These are phyloP conservation scores for Alternaria sp. DNA, from an alignment of 2,329 filamentous ascomycete species.

Conservation along the genomic window DNA sequence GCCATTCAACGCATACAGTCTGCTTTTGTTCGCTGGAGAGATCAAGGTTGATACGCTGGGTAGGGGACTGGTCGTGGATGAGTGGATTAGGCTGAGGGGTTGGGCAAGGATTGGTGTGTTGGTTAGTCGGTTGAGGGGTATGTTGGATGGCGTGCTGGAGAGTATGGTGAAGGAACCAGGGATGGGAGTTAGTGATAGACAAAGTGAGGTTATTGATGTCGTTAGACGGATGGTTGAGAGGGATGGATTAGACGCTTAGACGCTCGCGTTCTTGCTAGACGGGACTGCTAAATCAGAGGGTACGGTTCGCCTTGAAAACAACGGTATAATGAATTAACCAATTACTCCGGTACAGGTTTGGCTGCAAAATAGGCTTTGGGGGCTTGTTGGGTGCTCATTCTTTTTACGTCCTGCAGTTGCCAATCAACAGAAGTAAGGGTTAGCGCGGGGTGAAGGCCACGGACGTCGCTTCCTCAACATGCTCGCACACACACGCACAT, in stretches of 20 bases:
- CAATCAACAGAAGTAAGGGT: not conserved
- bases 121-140: conserved; percentile 78
- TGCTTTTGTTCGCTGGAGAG: conserved; percentile 85
- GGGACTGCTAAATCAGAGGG: not conserved
- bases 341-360: not conserved
- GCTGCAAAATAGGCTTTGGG: not conserved
- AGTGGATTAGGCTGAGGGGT: conserved; percentile 83
- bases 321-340: too few relatives aligned
- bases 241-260: conserved; percentile 74
- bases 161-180: conserved; percentile 79
- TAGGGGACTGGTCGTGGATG: conserved; percentile 86
- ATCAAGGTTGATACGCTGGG: conserved; percentile 88
- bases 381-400: not conserved
- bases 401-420: not conserved
- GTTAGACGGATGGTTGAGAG: conserved; percentile 85
- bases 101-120: conserved; percentile 96
- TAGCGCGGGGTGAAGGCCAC: not conserved
- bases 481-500: too few relatives aligned
- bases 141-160: conserved; percentile 86
- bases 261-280: not conserved
- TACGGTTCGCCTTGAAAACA: too few relatives aligned
- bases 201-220: conserved; percentile 71
- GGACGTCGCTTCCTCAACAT: not conserved
- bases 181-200: conserved; percentile 56
- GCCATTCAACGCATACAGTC: conserved; percentile 87